Evolutionary conservation across 1,284 basidiomycete genomes (phyloP), one percentile per base, ranked within the genome.

Genomic region (Fomes fomentarius): DNA sequence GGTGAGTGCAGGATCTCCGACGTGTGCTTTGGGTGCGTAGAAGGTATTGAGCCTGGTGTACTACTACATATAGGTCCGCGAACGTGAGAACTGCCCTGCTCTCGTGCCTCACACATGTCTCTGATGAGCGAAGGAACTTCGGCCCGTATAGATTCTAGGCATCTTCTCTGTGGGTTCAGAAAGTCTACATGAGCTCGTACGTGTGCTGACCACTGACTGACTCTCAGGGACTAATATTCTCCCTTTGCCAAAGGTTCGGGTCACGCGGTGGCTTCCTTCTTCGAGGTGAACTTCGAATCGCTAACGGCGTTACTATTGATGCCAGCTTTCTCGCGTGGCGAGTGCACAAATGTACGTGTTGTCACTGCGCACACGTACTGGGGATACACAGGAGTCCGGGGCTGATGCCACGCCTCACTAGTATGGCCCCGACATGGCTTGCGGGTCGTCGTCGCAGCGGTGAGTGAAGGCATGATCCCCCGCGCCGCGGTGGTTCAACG

Each of bases 111-210:
- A 6, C 34, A 2, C n/a, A 47, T 28, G n/a, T 3, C 9, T 11
- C 1, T n/a, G 28, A n/a, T n/a, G n/a, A n/a, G n/a, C n/a, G n/a
- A n/a, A n/a, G n/a, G n/a, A n/a, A n/a, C n/a, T n/a, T n/a, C n/a
- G n/a, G n/a, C n/a, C 24, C 8, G 5, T 10, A 35, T 14, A 56
- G 55, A 49, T 46, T 17, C 14, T 52, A 8, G 52, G 50, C 28
- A 35, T 52, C 9, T 46, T 57, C 31, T 33, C 50, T 3, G 55
- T 57, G 22, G 19, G 55, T 37, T 14, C 4, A 33, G 26, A 1
- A 8, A n/a, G 12, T 1, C 8, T 15, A 9, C 15, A 1, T n/a
- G 8, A 7, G 9, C 15, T 15, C 25, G 1, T 14, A 35, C 28
- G n/a, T 25, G 15, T 12, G 9, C 14, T 14, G 11, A 10, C 12